Percentiles rank a stretch among this genome's conserved stretches.
These are phyloP conservation scores for Leucosporidium scottii DNA, from an alignment of 768 basidiomycete genomes.

Conservation along the genomic window DNA sequence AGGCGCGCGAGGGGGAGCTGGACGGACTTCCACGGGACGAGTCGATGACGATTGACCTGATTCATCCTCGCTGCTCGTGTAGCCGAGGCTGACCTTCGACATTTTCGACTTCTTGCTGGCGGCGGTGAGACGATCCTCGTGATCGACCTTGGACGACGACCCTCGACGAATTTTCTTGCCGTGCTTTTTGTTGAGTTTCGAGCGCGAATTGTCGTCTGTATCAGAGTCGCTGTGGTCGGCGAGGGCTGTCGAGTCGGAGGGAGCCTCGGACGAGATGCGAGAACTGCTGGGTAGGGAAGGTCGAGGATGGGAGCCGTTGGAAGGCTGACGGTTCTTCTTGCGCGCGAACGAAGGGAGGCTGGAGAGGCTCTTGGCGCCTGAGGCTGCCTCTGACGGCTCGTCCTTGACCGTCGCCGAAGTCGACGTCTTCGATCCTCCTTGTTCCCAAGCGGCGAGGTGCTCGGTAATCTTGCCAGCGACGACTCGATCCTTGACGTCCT, in stretches of 20 bases:
- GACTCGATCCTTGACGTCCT: slow-evolving; percentile 25
- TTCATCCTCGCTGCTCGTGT: slow-evolving; percentile 34
- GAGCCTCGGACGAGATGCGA: slow-evolving; percentile 27
- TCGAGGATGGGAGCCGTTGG: background rate
- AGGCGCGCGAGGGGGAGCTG: too few relatives aligned
- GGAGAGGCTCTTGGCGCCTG: background rate
- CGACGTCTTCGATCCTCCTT: background rate
- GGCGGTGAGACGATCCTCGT: too few relatives aligned
- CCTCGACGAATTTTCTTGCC: background rate
- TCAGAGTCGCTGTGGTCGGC: background rate
- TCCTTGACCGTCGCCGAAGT: slow-evolving; percentile 2
- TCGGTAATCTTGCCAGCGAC: slow-evolving; percentile 29
- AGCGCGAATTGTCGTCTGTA: background rate
- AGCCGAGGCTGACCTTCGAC: slow-evolving; percentile 8
- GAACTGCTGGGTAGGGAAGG: too few relatives aligned
- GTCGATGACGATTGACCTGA: too few relatives aligned
- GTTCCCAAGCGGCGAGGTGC: slow-evolving; percentile 24
- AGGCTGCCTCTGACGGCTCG: background rate
- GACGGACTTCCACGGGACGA: too few relatives aligned
- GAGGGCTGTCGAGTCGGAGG: slow-evolving; percentile 15
- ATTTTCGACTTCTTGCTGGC: too few relatives aligned
- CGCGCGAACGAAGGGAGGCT: slow-evolving; percentile 6
- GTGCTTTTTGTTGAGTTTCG: background rate
- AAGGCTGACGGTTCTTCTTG: background rate
- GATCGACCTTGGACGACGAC: too few relatives aligned